These are phyloP conservation scores for Epichloe sibirici DNA, from an alignment of 2,329 filamentous ascomycete genomes.

Conservation along the genomic window DNA sequence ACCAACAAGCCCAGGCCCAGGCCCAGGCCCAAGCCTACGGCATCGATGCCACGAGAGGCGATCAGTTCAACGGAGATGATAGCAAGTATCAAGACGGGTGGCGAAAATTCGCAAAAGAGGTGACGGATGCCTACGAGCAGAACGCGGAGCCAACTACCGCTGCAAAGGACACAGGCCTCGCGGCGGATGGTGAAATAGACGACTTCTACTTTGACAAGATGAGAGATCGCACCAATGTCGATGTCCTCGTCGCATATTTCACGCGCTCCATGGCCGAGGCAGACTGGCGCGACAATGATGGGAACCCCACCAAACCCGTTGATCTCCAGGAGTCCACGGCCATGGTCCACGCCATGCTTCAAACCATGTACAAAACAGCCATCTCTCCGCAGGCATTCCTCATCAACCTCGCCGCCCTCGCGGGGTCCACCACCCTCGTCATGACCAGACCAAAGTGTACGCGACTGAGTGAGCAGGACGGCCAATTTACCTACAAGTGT, in stretches of 20 bases:
- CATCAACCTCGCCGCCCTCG: constrained; percentile 45
- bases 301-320: constrained; percentile 29
- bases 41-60: not conserved
- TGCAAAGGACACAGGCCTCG: not conserved
- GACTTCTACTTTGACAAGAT: constrained; percentile 23
- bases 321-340: constrained; percentile 40
- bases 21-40: not conserved
- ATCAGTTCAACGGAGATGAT: not conserved
- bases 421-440: constrained; percentile 40
- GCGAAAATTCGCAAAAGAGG: constrained; percentile 12
- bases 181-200: constrained; percentile 9
- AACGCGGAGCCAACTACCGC: not conserved
- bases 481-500: constrained; percentile 35
- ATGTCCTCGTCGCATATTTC: constrained; percentile 43
- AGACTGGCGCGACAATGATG: constrained; percentile 38
- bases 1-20: constrained; percentile 26
- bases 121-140: constrained; percentile 11
- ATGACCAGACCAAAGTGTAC: constrained; percentile 27
- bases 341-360: constrained; percentile 40
- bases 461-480: constrained; percentile 29
- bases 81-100: constrained; percentile 7
- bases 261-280: constrained; percentile 36
- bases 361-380: constrained; percentile 38
- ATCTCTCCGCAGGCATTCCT: constrained; percentile 42
- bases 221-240: constrained; percentile 41